Conservation (phyloP, 768 basidiomycete species). For the Tricholoma terreum region DNA sequence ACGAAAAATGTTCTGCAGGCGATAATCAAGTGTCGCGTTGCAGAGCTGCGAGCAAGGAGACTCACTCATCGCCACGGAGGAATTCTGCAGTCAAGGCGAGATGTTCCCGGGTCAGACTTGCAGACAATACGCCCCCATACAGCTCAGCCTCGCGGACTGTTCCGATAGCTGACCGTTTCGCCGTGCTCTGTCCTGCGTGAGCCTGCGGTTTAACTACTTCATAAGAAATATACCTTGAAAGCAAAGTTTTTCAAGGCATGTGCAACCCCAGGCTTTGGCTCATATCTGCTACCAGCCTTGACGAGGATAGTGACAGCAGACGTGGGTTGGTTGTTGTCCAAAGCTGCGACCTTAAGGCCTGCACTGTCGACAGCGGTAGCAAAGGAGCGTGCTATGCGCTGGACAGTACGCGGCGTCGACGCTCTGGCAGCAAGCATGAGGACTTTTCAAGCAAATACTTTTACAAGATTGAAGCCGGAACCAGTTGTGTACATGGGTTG, state of each 20-base stretch:
- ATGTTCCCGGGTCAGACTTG: constrained; percentile 84
- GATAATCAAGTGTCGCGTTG: not conserved
- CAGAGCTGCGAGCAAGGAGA: constrained; percentile 20
- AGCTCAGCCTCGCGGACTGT: constrained; percentile 92
- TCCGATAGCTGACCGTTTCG: constrained; percentile 81
- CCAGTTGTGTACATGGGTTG: constrained; percentile 18
- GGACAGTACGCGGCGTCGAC: constrained; percentile 52
- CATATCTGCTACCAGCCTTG: constrained; percentile 89
- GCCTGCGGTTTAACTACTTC: not conserved
- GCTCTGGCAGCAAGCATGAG: constrained; percentile 61
- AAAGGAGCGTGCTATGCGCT: constrained; percentile 67
- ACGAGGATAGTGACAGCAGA: constrained; percentile 85
- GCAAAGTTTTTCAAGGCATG: constrained; percentile 97
- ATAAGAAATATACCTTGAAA: constrained; percentile 75
- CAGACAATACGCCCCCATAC: constrained; percentile 87
- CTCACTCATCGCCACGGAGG: constrained; percentile 93
- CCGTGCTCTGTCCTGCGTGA: constrained; percentile 60
- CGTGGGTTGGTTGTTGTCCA: constrained; percentile 82
- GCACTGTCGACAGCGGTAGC: constrained; percentile 79
- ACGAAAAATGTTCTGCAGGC: constrained; percentile 78
- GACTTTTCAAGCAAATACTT: constrained; percentile 24
- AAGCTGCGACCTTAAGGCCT: constrained; percentile 82
- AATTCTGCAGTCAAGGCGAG: constrained; percentile 94
- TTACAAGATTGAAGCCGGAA: constrained; percentile 17
- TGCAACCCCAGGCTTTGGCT: constrained; percentile 86